Conservation (phyloP, 2,329 filamentous ascomycete species). For the Lojkania enalia region DNA sequence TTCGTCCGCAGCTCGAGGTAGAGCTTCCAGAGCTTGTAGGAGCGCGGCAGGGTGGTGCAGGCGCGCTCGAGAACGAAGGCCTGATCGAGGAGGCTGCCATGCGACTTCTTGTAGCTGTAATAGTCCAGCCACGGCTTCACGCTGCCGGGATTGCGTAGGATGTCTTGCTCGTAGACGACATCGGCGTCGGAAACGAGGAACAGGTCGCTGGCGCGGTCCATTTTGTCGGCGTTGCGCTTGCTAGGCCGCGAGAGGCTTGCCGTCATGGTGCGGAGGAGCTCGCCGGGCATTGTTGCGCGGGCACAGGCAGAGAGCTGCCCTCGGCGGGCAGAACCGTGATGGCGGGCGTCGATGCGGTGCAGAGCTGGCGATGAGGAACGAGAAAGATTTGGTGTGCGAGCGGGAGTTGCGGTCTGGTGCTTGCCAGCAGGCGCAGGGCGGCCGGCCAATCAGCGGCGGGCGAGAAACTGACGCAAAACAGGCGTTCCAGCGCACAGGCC, state of each 20-base stretch:
- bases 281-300: conserved; percentile 49
- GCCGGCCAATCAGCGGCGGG: conserved; percentile 17
- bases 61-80: conserved; percentile 87
- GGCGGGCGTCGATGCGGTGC: conserved; percentile 24
- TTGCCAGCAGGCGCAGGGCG: not conserved
- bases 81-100: conserved; percentile 84
- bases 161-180: conserved; percentile 93
- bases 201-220: conserved; percentile 42
- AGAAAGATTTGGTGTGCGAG: not conserved
- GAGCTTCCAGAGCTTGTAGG: conserved; percentile 98
- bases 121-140: conserved; percentile 96
- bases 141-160: conserved; percentile 80
- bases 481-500: not conserved
- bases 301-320: conserved; percentile 34
- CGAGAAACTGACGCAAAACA: conserved; percentile 6
- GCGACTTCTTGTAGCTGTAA: conserved; percentile 84
- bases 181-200: conserved; percentile 76
- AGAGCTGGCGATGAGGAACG: conserved; percentile 25
- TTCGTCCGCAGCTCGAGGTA: conserved; percentile 84
- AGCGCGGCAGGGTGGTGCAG: conserved; percentile 84
- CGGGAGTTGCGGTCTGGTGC: conserved; percentile 16
- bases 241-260: conserved; percentile 38
- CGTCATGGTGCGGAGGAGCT: conserved; percentile 45
- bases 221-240: conserved; percentile 36
- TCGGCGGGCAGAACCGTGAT: conserved; percentile 32